A percentile compares a stretch with the other conserved stretches of the same genome.
phyloP scores from a whole-genome alignment of 2,329 filamentous ascomycete species.

The Ceratocystis ficicola region DNA sequence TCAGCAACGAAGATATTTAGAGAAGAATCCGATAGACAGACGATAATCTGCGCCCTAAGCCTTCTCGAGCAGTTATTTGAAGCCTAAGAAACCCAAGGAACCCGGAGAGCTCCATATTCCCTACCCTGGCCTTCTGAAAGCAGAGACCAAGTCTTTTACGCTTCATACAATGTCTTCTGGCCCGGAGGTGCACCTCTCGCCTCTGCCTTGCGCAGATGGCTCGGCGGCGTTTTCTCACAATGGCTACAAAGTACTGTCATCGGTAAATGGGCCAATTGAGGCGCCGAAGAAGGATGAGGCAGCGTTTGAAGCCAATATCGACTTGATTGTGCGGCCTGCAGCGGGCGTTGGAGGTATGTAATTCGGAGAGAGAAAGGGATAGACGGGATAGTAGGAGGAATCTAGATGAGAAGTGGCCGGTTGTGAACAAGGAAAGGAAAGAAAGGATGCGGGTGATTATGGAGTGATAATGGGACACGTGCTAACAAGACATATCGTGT shows the following conservation, averaged over 20 bases:
- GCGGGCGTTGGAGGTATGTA: conserved; percentile 65
- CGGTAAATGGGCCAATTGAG: conserved; percentile 88
- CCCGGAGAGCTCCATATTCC: neutral
- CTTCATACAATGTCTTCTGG: conserved; percentile 26
- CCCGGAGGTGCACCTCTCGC: conserved; percentile 43
- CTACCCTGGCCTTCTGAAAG: neutral
- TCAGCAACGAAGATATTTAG: neutral
- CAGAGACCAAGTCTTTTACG: neutral
- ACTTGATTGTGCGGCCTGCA: conserved; percentile 79
- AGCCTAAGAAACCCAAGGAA: neutral
- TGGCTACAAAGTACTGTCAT: conserved; percentile 70
- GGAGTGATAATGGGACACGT: neutral
- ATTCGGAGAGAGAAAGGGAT: neutral
- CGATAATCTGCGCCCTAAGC: no score
- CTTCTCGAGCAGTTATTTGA: neutral
- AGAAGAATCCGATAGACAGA: no score
- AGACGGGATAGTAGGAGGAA: no score
- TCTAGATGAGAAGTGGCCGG: neutral
- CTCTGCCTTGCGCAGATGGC: conserved; percentile 61
- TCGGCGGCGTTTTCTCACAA: conserved; percentile 64
- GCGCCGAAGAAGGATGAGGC: conserved; percentile 79
- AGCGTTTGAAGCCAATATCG: conserved; percentile 78
- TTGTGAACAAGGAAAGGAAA: neutral
- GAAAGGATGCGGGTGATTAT: neutral
- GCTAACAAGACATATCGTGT: conserved; percentile 24